Percentiles rank a stretch among this genome's conserved stretches.
Conservation (phyloP, 108 stramenopile species). For the Bacterosira constricta region DNA sequence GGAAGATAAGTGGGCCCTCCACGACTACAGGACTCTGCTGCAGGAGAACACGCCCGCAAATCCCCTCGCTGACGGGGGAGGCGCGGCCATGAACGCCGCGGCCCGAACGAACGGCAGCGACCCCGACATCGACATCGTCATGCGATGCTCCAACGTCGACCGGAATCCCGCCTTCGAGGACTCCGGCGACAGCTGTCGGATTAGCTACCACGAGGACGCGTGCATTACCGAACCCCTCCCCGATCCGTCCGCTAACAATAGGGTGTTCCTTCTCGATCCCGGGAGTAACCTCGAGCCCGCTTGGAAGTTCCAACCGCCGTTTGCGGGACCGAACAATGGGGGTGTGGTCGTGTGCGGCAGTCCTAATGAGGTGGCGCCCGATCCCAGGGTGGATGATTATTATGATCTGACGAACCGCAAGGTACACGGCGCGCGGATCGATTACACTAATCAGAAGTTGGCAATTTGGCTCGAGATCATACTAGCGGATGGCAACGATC, state of each 20-base stretch:
- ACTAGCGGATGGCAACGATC: too few relatives aligned
- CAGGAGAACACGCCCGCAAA: slow-evolving; percentile 20
- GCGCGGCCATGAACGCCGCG: slow-evolving; percentile 8
- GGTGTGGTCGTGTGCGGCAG: slow-evolving; percentile 42
- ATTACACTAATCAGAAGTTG: too few relatives aligned
- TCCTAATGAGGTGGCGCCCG: slow-evolving; percentile 42
- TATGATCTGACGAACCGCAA: slow-evolving; percentile 37
- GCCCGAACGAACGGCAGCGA: slow-evolving; percentile 2
- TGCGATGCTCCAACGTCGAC: slow-evolving; percentile 30
- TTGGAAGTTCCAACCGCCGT: slow-evolving; percentile 23
- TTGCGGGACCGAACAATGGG: slow-evolving; percentile 10
- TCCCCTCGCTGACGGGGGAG: too few relatives aligned
- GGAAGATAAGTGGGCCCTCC: slow-evolving; percentile 41
- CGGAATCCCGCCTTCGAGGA: slow-evolving; percentile 35
- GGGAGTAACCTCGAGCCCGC: background rate
- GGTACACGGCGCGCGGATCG: too few relatives aligned
- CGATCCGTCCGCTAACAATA: background rate
- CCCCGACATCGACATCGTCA: slow-evolving; percentile 10
- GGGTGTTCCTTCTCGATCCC: slow-evolving; percentile 7
- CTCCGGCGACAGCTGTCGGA: slow-evolving; percentile 4
- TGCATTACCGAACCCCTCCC: slow-evolving; percentile 20
- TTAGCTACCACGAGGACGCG: slow-evolving; percentile 26
- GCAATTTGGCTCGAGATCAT: too few relatives aligned
- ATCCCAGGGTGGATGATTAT: slow-evolving; percentile 25
- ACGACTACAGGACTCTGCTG: slow-evolving; percentile 27